phyloP scores from a whole-genome alignment of 2,329 filamentous ascomycete genomes.

The Trichoderma sp. region DNA sequence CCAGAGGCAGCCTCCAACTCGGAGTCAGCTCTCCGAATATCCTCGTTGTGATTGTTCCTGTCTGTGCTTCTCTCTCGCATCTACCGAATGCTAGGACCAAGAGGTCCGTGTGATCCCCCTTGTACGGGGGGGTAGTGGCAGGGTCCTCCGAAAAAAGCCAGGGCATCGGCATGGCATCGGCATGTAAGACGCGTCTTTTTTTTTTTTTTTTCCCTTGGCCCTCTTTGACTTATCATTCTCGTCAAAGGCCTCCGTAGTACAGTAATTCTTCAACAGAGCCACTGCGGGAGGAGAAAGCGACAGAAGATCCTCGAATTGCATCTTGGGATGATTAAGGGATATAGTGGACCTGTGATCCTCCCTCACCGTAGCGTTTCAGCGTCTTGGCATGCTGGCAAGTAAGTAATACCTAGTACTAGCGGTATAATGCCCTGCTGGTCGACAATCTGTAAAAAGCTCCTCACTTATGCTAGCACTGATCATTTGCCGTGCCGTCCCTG shows the following conservation, averaged over 20 bases:
- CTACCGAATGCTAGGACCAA: slow-evolving; percentile 26
- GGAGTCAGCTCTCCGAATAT: slow-evolving; percentile 9
- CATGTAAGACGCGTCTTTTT: slow-evolving; percentile 12
- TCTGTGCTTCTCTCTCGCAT: slow-evolving; percentile 13
- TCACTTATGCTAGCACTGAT: not conserved
- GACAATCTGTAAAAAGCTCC: slow-evolving; percentile 2
- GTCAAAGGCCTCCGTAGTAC: not conserved
- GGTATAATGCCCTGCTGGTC: slow-evolving; percentile 1
- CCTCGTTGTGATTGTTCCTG: not conserved
- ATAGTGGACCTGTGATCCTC: slow-evolving; percentile 2
- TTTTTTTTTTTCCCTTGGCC: not conserved
- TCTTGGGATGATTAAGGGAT: slow-evolving; percentile 22
- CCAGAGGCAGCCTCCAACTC: not conserved
- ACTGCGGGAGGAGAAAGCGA: not conserved
- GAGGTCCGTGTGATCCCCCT: slow-evolving; percentile 20
- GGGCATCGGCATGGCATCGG: slow-evolving; percentile 11
- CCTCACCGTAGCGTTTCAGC: slow-evolving; percentile 9
- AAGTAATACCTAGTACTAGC: not conserved
- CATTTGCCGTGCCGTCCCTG: not conserved
- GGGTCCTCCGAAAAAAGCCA: not conserved
- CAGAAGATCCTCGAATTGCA: not conserved
- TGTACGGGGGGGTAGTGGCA: not conserved
- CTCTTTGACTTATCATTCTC: not conserved
- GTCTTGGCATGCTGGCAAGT: slow-evolving; percentile 1
- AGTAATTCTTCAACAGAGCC: not conserved